phyloP scores from a whole-genome alignment of 768 basidiomycete species.

The Polyporus arcularius region DNA sequence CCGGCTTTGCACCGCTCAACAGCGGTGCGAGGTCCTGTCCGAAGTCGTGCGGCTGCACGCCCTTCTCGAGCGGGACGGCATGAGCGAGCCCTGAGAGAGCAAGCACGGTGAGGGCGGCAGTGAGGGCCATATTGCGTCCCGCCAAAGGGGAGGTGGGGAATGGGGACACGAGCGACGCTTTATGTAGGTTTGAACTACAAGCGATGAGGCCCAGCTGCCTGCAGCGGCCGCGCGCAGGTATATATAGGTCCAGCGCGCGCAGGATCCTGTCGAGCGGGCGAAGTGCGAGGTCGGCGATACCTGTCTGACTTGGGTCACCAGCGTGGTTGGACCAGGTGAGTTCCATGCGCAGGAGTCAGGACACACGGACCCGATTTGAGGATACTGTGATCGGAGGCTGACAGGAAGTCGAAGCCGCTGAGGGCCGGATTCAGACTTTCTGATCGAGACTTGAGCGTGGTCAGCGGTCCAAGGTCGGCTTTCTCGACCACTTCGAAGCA shows the following conservation, averaged over 20 bases:
- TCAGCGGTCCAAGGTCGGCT: background rate
- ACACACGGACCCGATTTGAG: background rate
- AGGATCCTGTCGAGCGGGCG: background rate
- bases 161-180: background rate
- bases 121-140: conserved; percentile 1
- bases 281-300: background rate
- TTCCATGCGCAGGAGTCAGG: background rate
- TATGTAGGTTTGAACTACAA: background rate
- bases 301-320: background rate
- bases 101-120: conserved; percentile 5
- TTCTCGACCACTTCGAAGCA: background rate
- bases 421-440: background rate
- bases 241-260: background rate
- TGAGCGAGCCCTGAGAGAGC: conserved; percentile 9
- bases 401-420: background rate
- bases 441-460: background rate
- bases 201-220: conserved; percentile 4
- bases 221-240: conserved; percentile 2
- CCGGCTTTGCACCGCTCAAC: conserved; percentile 5
- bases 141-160: conserved; percentile 2
- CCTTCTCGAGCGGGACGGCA: conserved; percentile 7
- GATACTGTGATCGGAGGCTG: background rate
- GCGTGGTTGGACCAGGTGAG: background rate
- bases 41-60: conserved; percentile 9
- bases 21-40: background rate